A percentile compares a stretch with the other conserved stretches of the same genome.
These are phyloP conservation scores for Jatropha podagrica DNA, from an alignment of 441 rosid genomes.

Conservation along the genomic window DNA sequence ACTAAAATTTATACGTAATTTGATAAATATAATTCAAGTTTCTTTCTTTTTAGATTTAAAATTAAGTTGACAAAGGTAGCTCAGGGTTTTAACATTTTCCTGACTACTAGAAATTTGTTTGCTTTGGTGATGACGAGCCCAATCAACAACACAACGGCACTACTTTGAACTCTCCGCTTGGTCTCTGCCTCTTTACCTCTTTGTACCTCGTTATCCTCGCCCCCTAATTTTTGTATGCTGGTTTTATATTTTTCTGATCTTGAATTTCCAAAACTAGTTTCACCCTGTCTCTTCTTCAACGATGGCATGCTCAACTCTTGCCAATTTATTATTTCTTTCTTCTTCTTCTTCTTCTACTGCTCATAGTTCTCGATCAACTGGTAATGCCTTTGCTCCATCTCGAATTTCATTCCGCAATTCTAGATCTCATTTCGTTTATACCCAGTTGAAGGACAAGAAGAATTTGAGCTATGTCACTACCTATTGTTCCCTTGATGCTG, in stretches of 20 bases:
- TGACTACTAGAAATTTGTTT: no score
- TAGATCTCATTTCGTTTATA: slow-evolving; percentile 31
- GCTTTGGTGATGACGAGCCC: no score
- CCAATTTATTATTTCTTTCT: slow-evolving; percentile 36
- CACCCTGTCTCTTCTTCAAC: not conserved
- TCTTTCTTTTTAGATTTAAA: no score
- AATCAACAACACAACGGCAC: no score
- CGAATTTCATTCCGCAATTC: slow-evolving; percentile 23
- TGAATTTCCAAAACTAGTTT: not conserved
- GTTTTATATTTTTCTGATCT: not conserved
- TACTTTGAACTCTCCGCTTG: no score
- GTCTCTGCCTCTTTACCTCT: no score
- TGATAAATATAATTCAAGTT: no score
- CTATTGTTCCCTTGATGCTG: slow-evolving; percentile 41
- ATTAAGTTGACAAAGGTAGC: no score
- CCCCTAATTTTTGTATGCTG: not conserved
- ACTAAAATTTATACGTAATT: no score
- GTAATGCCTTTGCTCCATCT: slow-evolving; percentile 10
- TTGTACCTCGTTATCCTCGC: not conserved
- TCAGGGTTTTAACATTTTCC: no score
- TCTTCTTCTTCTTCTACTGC: slow-evolving; percentile 21
- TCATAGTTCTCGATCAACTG: not conserved
- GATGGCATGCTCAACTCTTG: slow-evolving; percentile 36
- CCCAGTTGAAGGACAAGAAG: slow-evolving; percentile 20
- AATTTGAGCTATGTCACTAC: slow-evolving; percentile 24